Conservation (phyloP, 441 rosid species). For the Gossypium davidsonii region DNA sequence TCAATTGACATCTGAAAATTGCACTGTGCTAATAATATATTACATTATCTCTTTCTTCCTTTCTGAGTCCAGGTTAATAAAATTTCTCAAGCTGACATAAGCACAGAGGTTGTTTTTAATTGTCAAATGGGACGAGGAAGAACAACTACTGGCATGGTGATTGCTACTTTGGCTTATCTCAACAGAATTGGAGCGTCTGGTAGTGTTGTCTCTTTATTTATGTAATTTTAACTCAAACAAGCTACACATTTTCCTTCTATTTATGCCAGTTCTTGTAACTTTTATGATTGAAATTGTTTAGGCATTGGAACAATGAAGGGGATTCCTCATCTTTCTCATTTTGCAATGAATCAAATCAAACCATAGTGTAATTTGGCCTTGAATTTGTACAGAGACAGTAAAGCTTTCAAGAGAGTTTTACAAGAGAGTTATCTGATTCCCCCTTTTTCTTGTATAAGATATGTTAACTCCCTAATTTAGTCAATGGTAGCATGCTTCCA, state of each 20-base stretch:
- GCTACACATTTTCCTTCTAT: background rate
- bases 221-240: slow-evolving; percentile 10
- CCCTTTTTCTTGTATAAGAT: too few relatives aligned
- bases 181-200: slow-evolving; percentile 90
- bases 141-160: slow-evolving; percentile 99
- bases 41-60: background rate
- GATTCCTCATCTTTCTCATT: background rate
- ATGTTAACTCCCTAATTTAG: too few relatives aligned
- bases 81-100: slow-evolving; percentile 71
- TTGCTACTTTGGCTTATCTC: slow-evolving; percentile 88
- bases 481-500: background rate
- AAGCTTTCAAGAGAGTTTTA: too few relatives aligned
- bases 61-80: slow-evolving; percentile 59
- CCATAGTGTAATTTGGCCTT: too few relatives aligned
- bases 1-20: background rate
- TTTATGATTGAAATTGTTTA: too few relatives aligned
- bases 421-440: too few relatives aligned
- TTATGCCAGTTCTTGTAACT: background rate
- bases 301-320: too few relatives aligned
- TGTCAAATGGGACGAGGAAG: slow-evolving; percentile 99
- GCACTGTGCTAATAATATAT: background rate
- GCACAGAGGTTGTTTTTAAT: slow-evolving; percentile 78
- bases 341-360: background rate
- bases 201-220: slow-evolving; percentile 22
- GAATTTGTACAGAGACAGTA: too few relatives aligned